phyloP scores from a whole-genome alignment of 305 asterid genomes.

The Solanum hybrid region DNA sequence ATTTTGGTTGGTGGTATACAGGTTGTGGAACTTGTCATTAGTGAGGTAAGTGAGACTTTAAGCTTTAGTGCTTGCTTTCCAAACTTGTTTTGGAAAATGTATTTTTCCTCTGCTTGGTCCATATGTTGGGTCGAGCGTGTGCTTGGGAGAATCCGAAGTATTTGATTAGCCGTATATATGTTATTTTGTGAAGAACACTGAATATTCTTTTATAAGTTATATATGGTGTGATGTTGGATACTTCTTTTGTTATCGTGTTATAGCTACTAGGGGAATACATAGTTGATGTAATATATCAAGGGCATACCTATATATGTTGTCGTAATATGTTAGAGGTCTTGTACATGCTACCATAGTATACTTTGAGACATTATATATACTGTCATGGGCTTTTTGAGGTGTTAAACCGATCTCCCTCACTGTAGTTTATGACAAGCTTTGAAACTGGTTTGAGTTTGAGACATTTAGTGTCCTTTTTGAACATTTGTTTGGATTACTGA shows the following conservation, averaged over 20 bases:
- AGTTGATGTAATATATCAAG: not conserved
- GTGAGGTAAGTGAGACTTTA: not conserved
- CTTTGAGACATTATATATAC: no score
- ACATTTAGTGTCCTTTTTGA: no score
- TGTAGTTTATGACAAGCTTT: no score
- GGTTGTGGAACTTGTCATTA: not conserved
- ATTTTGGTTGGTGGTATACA: not conserved
- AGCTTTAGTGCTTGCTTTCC: not conserved
- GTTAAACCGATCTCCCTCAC: no score
- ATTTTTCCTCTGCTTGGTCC: not conserved
- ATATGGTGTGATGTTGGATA: not conserved
- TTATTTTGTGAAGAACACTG: not conserved
- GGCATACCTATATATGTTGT: not conserved
- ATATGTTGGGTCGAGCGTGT: not conserved
- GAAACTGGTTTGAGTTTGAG: no score
- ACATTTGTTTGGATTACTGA: no score
- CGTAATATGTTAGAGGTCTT: not conserved
- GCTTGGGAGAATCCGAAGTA: not conserved
- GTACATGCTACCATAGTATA: not conserved
- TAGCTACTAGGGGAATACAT: not conserved
- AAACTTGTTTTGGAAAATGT: not conserved
- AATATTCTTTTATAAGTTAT: not conserved
- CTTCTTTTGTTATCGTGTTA: not conserved
- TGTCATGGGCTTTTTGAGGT: no score
- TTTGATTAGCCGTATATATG: not conserved